These are phyloP conservation scores for Trypanosoma rangeli DNA, from an alignment of 208 protist species.

Conservation along the genomic window DNA sequence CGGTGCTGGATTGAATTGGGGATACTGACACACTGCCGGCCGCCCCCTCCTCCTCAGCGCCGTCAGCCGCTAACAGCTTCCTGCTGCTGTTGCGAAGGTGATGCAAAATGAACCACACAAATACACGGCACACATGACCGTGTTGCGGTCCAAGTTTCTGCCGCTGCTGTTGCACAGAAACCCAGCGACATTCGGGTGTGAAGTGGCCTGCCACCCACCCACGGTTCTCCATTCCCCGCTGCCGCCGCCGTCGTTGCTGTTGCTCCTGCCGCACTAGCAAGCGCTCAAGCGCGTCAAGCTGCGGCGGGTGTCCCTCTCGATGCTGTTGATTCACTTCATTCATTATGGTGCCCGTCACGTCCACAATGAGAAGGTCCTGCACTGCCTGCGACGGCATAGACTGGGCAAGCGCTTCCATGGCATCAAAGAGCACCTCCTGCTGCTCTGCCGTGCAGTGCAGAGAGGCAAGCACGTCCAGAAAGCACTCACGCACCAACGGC, in stretches of 20 bases:
- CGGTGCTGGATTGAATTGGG: slow-evolving; percentile 1
- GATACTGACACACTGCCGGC: slow-evolving; percentile 1
- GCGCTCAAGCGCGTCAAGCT: not conserved
- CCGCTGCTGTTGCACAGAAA: slow-evolving; percentile 9
- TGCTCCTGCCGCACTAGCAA: not conserved
- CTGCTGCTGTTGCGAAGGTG: not conserved
- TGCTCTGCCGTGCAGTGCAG: slow-evolving; percentile 11
- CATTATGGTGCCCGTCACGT: slow-evolving; percentile 10
- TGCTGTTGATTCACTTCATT: slow-evolving; percentile 5
- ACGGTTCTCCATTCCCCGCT: not conserved
- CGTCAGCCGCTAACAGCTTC: not conserved
- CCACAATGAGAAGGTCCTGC: slow-evolving; percentile 12
- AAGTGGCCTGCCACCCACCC: not conserved
- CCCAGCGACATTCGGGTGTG: not conserved
- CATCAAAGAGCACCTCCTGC: slow-evolving; percentile 3
- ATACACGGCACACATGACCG: not conserved
- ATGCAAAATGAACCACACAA: slow-evolving; percentile 13
- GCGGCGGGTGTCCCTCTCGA: not conserved
- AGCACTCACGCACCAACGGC: slow-evolving; percentile 3
- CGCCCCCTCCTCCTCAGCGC: not conserved
- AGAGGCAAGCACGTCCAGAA: not conserved
- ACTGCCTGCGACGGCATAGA: not conserved
- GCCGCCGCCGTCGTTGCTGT: too few species aligned
- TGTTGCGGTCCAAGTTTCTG: not conserved
- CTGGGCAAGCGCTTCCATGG: not conserved